Percentiles rank a stretch among this genome's conserved stretches.
These are phyloP conservation scores for Sugiyamaella boreocaroliniensis DNA, from an alignment of 805 yeast genomes.

Conservation along the genomic window DNA sequence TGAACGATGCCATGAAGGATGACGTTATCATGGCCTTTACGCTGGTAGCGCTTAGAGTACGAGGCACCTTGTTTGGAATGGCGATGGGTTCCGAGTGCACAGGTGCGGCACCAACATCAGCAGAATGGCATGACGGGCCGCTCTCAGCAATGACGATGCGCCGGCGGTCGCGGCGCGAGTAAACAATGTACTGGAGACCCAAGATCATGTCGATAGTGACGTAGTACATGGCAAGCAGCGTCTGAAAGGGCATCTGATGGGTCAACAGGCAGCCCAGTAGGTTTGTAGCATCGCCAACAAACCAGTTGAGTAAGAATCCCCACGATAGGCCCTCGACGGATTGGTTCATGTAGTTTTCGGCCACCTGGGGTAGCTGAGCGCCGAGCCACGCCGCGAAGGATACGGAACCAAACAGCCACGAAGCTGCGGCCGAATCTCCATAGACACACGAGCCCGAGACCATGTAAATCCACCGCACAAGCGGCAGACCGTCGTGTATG, in stretches of 20 bases:
- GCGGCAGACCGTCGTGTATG: constrained; percentile 19
- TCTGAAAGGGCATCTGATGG: constrained; percentile 74
- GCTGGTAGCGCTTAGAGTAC: constrained; percentile 9
- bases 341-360: constrained; percentile 48
- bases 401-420: constrained; percentile 20
- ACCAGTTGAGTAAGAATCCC: constrained; percentile 56
- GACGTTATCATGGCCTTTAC: constrained; percentile 21
- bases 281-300: constrained; percentile 55
- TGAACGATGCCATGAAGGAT: constrained; percentile 30
- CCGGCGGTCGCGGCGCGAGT: constrained; percentile 35
- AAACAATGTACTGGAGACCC: constrained; percentile 66
- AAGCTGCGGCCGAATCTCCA: constrained; percentile 21
- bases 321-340: constrained; percentile 65
- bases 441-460: constrained; percentile 25
- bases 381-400: constrained; percentile 52
- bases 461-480: constrained; percentile 23
- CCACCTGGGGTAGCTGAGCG: constrained; percentile 69
- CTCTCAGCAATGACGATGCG: constrained; percentile 18
- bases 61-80: constrained; percentile 1
- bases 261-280: constrained; percentile 69
- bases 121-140: not conserved
- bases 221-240: constrained; percentile 64
- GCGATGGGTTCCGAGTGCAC: constrained; percentile 2
- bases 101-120: constrained; percentile 1
- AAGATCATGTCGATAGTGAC: constrained; percentile 63